Evolutionary conservation across 2,329 filamentous ascomycete genomes (phyloP).

Genomic region (Ascomycota sp.): DNA sequence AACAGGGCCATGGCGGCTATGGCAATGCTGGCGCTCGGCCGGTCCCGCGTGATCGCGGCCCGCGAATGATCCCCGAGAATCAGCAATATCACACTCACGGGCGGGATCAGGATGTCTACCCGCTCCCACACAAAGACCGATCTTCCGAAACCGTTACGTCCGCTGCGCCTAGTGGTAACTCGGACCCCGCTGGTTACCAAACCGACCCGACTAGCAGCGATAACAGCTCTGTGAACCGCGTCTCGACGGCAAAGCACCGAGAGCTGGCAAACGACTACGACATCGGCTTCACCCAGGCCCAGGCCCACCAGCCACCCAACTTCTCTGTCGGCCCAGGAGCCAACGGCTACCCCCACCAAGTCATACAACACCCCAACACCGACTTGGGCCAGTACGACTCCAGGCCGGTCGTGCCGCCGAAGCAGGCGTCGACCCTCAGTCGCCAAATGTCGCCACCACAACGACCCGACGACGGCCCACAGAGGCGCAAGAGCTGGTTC

Average conservation of each 20-base stretch:
- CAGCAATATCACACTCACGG: constrained; percentile 16
- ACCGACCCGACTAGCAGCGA: constrained; percentile 78
- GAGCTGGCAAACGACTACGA: constrained; percentile 45
- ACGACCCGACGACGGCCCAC: constrained; percentile 10
- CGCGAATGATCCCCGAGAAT: constrained; percentile 26
- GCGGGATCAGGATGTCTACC: constrained; percentile 26
- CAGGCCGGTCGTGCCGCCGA: constrained; percentile 8
- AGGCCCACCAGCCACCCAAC: constrained; percentile 20
- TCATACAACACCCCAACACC: constrained; percentile 8
- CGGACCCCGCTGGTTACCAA: constrained; percentile 59
- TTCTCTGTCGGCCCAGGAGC: constrained; percentile 13
- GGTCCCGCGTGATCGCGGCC: constrained; percentile 7
- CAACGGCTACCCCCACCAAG: constrained; percentile 5
- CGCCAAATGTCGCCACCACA: constrained; percentile 7
- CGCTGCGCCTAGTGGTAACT: constrained; percentile 50
- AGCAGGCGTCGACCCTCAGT: constrained; percentile 10
- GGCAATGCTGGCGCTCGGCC: constrained; percentile 1
- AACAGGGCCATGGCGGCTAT: constrained; percentile 11
- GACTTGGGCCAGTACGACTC: constrained; percentile 3
- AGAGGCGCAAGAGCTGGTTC: constrained; percentile 86
- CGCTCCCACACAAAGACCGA: constrained; percentile 44
- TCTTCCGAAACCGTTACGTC: constrained; percentile 79
- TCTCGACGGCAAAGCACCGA: constrained; percentile 31
- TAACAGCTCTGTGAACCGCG: constrained; percentile 74
- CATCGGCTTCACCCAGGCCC: constrained; percentile 29